These are phyloP conservation scores for Monilinia fructicola DNA, from an alignment of 2,329 filamentous ascomycete species.

Conservation along the genomic window DNA sequence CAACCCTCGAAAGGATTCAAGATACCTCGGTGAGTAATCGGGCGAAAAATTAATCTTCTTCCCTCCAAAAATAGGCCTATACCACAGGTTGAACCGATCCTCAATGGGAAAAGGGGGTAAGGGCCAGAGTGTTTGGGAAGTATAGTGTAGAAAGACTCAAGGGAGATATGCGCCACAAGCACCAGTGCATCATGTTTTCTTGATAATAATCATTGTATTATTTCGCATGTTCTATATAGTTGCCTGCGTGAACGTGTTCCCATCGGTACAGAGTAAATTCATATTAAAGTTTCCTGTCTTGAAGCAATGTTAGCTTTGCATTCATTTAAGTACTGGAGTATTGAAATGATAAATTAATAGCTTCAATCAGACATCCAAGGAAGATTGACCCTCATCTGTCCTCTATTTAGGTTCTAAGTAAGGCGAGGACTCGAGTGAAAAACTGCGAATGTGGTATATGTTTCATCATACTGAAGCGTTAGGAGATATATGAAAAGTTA, in stretches of 20 bases:
- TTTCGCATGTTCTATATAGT: conserved; percentile 9
- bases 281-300: not conserved
- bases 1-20: conserved; percentile 44
- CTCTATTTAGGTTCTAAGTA: conserved; percentile 61
- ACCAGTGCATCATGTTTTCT: not conserved
- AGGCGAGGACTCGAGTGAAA: conserved; percentile 71
- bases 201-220: not conserved
- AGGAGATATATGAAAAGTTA: conserved; percentile 22
- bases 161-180: not conserved
- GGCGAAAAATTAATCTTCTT: conserved; percentile 66
- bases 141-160: not conserved
- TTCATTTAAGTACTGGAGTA: not conserved
- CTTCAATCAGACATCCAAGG: conserved; percentile 71
- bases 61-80: conserved; percentile 79
- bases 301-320: conserved; percentile 10
- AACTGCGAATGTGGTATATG: conserved; percentile 81
- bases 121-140: conserved; percentile 84
- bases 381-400: conserved; percentile 68
- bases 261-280: too few relatives aligned
- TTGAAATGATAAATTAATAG: conserved; percentile 11
- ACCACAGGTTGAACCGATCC: conserved; percentile 57
- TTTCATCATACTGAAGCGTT: conserved; percentile 63
- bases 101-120: conserved; percentile 54
- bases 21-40: conserved; percentile 70
- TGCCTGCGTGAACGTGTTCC: not conserved